Base-by-base conservation (phyloP, 1,284 basidiomycete genomes). In the Cystobasidium sp. region DNA sequence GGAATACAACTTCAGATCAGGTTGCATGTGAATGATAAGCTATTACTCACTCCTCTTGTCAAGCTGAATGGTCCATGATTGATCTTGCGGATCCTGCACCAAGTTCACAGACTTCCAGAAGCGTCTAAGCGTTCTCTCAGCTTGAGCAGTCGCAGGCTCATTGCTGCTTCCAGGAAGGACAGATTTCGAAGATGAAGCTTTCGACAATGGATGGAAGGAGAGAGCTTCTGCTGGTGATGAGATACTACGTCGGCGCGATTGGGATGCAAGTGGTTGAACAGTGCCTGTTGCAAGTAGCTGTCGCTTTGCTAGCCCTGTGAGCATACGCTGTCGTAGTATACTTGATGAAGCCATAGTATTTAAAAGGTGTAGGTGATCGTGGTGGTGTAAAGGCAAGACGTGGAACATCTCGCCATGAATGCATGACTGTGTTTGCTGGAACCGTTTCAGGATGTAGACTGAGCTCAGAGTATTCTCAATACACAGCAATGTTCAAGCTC, bases 61-160 rank as follows among this genome's bases (percentile, higher is more conserved):
- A 16, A 67, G 49, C 20, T 63, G 47, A 46, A 75, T 64, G 20
- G 16, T 62, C 53, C 59, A 75, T 18, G 52, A 47, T 9, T 52
- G 58, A 62, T 74, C 85, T 43, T 86, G 85, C 68, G 80, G 78
- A 39, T 86, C 86, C 74, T 86, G 83, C 76, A 90, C 88, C 73
- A 96, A 85, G 39, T 87, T 87, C 16, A 94, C 94, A 0, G 86
- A 87, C 81, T 94, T 94, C 94, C 94, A 97, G 81, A 97, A 97
- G 39, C 94, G 85, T 76, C 90, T 90, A 81, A 93, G 84, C 1
- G 91, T 92, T 46, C 88, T 87, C 83, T 96, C 92, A 18, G 92
- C 93, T 77, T 90, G 94, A 95, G 80, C 16, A 55, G 72, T 74
- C 31, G 62, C 59, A 3, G 62, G 44, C 39, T 73, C 70, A n/a